Conservation (phyloP, 2,329 filamentous ascomycete genomes). For the Apiospora malaysiana region DNA sequence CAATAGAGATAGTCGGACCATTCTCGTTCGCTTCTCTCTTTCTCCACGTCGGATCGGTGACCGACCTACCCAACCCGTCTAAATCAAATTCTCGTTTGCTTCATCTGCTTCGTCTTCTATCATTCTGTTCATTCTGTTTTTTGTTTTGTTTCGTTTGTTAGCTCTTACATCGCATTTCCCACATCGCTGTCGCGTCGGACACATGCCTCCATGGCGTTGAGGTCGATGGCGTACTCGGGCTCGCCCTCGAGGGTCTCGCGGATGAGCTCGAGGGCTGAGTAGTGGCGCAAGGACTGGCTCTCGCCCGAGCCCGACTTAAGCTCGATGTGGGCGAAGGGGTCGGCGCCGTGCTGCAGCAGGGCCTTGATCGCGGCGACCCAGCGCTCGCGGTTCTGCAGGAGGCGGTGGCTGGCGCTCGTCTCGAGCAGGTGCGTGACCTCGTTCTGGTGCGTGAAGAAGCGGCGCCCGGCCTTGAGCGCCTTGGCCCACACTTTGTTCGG, state of each 20-base stretch:
- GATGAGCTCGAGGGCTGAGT: slow-evolving; percentile 38
- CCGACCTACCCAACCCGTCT: background rate
- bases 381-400: slow-evolving; percentile 38
- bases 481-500: slow-evolving; percentile 34
- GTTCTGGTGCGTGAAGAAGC: slow-evolving; percentile 39
- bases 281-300: slow-evolving; percentile 32
- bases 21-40: background rate
- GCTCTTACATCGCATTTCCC: background rate
- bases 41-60: background rate
- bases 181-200: slow-evolving; percentile 21
- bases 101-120: background rate
- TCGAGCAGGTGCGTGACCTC: slow-evolving; percentile 39
- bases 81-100: background rate
- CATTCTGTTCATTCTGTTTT: background rate
- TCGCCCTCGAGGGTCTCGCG: slow-evolving; percentile 40
- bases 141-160: background rate
- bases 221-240: slow-evolving; percentile 40
- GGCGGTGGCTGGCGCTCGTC: slow-evolving; percentile 36
- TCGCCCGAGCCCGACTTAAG: slow-evolving; percentile 33
- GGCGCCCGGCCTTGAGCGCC: slow-evolving; percentile 37
- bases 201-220: slow-evolving; percentile 37
- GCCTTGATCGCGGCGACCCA: slow-evolving; percentile 40
- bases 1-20: background rate
- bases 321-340: slow-evolving; percentile 36
- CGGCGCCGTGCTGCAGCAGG: slow-evolving; percentile 37